phyloP scores from a whole-genome alignment of 225 moss, liverwort and hornwort genomes.

The Rhytidiadelphus loreus region DNA sequence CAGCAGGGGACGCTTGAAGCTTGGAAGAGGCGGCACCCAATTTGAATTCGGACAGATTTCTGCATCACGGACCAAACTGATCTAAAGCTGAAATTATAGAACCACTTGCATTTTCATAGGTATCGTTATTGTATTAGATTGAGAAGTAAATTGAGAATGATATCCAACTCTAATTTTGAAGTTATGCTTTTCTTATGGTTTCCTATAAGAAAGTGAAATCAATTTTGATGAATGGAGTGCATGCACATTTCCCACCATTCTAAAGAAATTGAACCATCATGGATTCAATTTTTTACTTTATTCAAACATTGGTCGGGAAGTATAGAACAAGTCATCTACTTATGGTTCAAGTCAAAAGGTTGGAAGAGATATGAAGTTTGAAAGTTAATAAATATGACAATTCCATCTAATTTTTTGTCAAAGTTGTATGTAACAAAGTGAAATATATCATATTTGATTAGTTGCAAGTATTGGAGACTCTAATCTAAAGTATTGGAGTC shows the following conservation, averaged over 20 bases:
- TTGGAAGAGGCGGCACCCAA: no score
- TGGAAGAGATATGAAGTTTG: no score
- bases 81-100: no score
- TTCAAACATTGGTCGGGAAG: background rate
- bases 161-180: background rate
- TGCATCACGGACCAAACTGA: no score
- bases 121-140: no score
- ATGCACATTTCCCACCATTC: no score
- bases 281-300: background rate
- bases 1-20: no score
- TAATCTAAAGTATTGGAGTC: background rate
- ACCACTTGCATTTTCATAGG: no score
- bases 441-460: background rate
- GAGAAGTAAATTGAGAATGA: background rate
- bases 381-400: background rate
- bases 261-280: rapidly evolving
- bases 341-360: background rate
- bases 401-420: background rate
- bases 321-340: background rate
- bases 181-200: background rate
- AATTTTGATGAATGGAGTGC: background rate
- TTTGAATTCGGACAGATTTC: no score
- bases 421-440: background rate
- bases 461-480: background rate
- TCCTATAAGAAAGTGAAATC: background rate